Evolutionary conservation across 176 grass and related monocot genomes (phyloP).

Genomic region (Phoenix roebelenii): DNA sequence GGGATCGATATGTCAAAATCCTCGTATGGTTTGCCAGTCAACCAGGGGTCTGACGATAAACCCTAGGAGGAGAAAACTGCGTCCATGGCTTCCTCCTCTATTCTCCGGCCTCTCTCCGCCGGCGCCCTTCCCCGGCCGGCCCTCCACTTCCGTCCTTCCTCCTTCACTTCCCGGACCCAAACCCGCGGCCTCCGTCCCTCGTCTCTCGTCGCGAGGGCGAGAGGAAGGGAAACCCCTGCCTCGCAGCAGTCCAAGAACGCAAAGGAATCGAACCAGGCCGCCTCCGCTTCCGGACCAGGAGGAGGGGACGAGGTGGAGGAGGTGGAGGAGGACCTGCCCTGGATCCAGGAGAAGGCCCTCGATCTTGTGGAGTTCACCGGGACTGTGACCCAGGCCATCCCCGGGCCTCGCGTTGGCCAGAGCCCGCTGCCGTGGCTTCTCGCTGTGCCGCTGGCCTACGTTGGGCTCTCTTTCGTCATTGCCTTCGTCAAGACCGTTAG

Average conservation of each 20-base stretch:
- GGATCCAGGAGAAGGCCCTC: constrained; percentile 97
- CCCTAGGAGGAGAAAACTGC: constrained; percentile 29
- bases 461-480: constrained; percentile 57
- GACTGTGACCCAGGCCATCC: constrained; percentile 86
- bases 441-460: constrained; percentile 60
- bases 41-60: constrained; percentile 30
- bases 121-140: constrained; percentile 9
- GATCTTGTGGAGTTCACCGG: constrained; percentile 98
- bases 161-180: background rate
- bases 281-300: background rate
- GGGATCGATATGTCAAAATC: no score
- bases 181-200: background rate
- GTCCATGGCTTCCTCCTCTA: constrained; percentile 16
- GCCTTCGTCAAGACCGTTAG: constrained; percentile 51
- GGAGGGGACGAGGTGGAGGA: constrained; percentile 50
- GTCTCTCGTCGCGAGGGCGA: constrained; percentile 35
- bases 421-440: constrained; percentile 76
- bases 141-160: constrained; percentile 1
- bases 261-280: constrained; percentile 5
- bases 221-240: constrained; percentile 3
- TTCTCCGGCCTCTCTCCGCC: constrained; percentile 29
- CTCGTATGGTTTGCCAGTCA: no score
- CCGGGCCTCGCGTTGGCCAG: constrained; percentile 67
- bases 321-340: constrained; percentile 89
- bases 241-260: constrained; percentile 31